phyloP scores from a whole-genome alignment of 1,284 basidiomycete genomes.

The Cutaneotrichosporon spelunceum region DNA sequence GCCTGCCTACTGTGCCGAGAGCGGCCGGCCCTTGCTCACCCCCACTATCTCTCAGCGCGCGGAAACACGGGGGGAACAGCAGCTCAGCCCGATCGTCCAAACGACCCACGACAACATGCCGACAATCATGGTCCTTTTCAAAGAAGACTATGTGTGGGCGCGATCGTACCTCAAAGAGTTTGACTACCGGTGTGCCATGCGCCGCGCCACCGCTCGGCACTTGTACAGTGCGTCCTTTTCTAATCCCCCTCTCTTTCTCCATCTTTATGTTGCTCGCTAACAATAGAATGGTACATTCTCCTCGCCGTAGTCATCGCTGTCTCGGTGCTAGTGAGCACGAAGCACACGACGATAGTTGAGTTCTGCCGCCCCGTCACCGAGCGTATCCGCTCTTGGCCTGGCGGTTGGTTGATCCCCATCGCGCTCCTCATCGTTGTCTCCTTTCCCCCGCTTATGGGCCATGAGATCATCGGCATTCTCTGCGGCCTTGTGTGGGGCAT shows the following conservation, averaged over 20 bases:
- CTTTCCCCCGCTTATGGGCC: slow-evolving; percentile 43
- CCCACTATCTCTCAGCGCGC: background rate
- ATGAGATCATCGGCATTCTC: slow-evolving; percentile 46
- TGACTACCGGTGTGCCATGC: slow-evolving; percentile 29
- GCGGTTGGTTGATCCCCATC: slow-evolving; percentile 45
- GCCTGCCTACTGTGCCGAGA: background rate
- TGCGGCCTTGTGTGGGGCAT: slow-evolving; percentile 45
- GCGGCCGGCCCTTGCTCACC: background rate
- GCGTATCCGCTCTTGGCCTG: slow-evolving; percentile 41
- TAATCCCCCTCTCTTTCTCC: background rate
- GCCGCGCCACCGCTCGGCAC: slow-evolving; percentile 25
- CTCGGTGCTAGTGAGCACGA: slow-evolving; percentile 36
- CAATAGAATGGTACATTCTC: slow-evolving; percentile 46
- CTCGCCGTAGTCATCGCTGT: slow-evolving; percentile 35
- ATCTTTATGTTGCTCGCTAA: slow-evolving; percentile 8
- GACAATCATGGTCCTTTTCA: slow-evolving; percentile 17
- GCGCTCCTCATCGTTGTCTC: slow-evolving; percentile 35
- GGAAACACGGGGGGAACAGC: too few species aligned
- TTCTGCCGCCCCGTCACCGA: slow-evolving; percentile 36
- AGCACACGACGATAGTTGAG: slow-evolving; percentile 42
- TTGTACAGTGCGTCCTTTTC: slow-evolving; percentile 34
- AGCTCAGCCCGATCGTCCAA: slow-evolving; percentile 6
- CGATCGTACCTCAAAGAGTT: slow-evolving; percentile 32
- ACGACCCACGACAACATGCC: slow-evolving; percentile 1
- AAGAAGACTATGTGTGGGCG: slow-evolving; percentile 31